These are phyloP conservation scores for Fusarium caatingaense DNA, from an alignment of 2,329 filamentous ascomycete species.

Conservation along the genomic window DNA sequence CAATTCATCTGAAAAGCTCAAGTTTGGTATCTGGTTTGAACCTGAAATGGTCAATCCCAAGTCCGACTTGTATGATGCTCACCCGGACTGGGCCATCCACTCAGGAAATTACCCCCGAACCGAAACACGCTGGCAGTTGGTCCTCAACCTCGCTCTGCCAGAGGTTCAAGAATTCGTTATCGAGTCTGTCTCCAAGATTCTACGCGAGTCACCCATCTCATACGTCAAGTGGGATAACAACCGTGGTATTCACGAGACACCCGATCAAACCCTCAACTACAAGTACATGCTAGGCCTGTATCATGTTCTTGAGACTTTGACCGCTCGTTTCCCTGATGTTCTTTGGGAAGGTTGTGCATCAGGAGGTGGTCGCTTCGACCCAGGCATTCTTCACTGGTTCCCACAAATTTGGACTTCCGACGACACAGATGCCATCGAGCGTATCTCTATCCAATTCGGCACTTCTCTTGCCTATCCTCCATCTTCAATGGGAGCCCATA, in stretches of 20 bases:
- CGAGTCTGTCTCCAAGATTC: slow-evolving; percentile 62
- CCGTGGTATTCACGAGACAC: slow-evolving; percentile 70
- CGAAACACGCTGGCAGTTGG: slow-evolving; percentile 67
- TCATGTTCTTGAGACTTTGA: slow-evolving; percentile 70
- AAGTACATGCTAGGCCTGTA: slow-evolving; percentile 73
- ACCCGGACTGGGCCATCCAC: slow-evolving; percentile 73
- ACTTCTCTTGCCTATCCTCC: slow-evolving; percentile 72
- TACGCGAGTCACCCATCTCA: slow-evolving; percentile 63
- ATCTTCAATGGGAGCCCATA: slow-evolving; percentile 73
- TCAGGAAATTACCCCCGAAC: slow-evolving; percentile 67
- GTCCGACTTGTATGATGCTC: slow-evolving; percentile 68
- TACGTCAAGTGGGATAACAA: slow-evolving; percentile 80
- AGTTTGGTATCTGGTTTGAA: slow-evolving; percentile 75
- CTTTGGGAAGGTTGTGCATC: slow-evolving; percentile 75
- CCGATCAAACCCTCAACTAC: slow-evolving; percentile 65
- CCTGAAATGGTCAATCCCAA: slow-evolving; percentile 75
- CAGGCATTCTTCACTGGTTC: slow-evolving; percentile 73
- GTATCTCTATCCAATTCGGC: slow-evolving; percentile 72
- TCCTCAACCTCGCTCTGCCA: slow-evolving; percentile 69
- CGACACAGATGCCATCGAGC: slow-evolving; percentile 71
- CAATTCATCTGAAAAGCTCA: slow-evolving; percentile 59
- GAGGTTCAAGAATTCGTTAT: slow-evolving; percentile 74
- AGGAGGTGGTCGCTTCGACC: slow-evolving; percentile 72
- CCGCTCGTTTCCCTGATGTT: slow-evolving; percentile 68
- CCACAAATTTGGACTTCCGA: slow-evolving; percentile 75